These are phyloP conservation scores for Aegilops umbellulata DNA, from an alignment of 176 grass and related monocot genomes.

Conservation along the genomic window DNA sequence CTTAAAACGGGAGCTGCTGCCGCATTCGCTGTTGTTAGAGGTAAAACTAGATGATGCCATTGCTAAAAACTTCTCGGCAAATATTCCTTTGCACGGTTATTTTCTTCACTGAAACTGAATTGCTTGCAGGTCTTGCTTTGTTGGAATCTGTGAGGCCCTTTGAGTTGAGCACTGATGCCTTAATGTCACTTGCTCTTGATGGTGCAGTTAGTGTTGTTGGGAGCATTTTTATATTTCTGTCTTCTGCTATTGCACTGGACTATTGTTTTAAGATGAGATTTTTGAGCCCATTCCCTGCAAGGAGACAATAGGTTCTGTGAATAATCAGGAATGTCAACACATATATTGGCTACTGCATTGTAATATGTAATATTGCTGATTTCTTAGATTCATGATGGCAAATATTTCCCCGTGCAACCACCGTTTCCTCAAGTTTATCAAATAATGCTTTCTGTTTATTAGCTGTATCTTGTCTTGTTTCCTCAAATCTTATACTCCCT, in stretches of 20 bases:
- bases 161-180: slow-evolving; percentile 54
- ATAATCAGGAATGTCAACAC: slow-evolving; percentile 6
- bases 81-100: not conserved
- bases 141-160: slow-evolving; percentile 45
- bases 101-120: slow-evolving; percentile 24
- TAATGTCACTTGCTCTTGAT: slow-evolving; percentile 49
- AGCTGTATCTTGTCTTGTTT: slow-evolving; percentile 16
- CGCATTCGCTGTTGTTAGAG: slow-evolving; percentile 77
- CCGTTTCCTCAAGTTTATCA: not conserved
- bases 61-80: slow-evolving; percentile 20
- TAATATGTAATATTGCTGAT: slow-evolving; percentile 27
- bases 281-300: slow-evolving; percentile 78
- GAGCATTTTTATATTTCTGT: slow-evolving; percentile 77
- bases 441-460: slow-evolving; percentile 18
- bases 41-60: slow-evolving; percentile 38
- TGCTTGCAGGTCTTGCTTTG: slow-evolving; percentile 67
- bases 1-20: slow-evolving; percentile 70
- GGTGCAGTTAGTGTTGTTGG: slow-evolving; percentile 58
- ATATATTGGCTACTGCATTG: not conserved
- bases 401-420: not conserved
- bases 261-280: slow-evolving; percentile 84
- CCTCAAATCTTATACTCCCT: not conserved
- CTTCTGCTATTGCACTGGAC: slow-evolving; percentile 82
- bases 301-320: slow-evolving; percentile 47
- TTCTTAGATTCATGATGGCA: slow-evolving; percentile 12